Percentiles rank a stretch among this genome's conserved stretches.
Conservation (phyloP, 1,284 basidiomycete genomes). For the Termitomyces sp. region DNA sequence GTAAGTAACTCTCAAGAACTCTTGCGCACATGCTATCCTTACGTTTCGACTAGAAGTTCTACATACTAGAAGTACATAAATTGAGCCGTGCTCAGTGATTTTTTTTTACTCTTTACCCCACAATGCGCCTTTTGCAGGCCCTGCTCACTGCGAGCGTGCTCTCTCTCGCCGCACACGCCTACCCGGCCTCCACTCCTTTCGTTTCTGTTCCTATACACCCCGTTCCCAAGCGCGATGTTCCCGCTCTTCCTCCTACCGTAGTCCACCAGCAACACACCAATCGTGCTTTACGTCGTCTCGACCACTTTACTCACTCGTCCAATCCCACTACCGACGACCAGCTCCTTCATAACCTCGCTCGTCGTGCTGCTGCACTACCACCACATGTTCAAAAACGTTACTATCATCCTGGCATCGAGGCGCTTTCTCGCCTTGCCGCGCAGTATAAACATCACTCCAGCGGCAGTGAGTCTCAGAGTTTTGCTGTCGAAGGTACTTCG, state of each 20-base stretch:
- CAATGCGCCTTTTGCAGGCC: slow-evolving; percentile 11
- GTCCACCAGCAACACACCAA: slow-evolving; percentile 30
- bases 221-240: not conserved
- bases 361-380: slow-evolving; percentile 16
- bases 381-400: slow-evolving; percentile 19
- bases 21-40: too few species aligned
- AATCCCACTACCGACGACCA: slow-evolving; percentile 15
- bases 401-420: slow-evolving; percentile 9
- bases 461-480: slow-evolving; percentile 1
- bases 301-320: slow-evolving; percentile 19
- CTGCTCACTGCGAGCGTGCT: slow-evolving; percentile 7
- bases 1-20: too few species aligned
- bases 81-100: not conserved
- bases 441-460: not conserved
- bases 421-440: slow-evolving; percentile 3
- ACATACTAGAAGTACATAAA: slow-evolving; percentile 1
- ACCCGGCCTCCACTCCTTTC: slow-evolving; percentile 8
- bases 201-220: slow-evolving; percentile 15
- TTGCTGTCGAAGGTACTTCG: not conserved
- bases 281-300: slow-evolving; percentile 24
- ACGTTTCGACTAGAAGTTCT: too few species aligned
- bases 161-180: slow-evolving; percentile 2
- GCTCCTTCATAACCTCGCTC: slow-evolving; percentile 16
- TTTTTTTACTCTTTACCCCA: not conserved
- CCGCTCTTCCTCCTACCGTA: slow-evolving; percentile 12